Percentiles rank a stretch among this genome's conserved stretches.
phyloP scores from a whole-genome alignment of 306 rosid genomes.

The Sindora glabra region DNA sequence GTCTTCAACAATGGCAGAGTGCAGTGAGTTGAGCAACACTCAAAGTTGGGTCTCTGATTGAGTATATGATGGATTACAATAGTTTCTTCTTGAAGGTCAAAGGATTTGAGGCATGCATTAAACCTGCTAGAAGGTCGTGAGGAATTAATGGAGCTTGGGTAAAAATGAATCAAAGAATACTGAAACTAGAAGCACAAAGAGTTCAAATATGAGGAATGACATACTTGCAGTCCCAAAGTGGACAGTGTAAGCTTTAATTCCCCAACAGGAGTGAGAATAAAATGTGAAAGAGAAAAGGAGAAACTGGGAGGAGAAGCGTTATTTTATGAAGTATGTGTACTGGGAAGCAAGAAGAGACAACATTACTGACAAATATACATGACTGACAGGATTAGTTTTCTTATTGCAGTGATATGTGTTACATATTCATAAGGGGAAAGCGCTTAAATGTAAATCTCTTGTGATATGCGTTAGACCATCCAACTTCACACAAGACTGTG shows the following conservation, averaged over 20 bases:
- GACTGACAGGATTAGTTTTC: background rate
- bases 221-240: background rate
- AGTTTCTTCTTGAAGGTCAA: background rate
- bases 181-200: background rate
- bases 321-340: background rate
- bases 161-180: background rate
- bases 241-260: background rate
- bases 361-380: background rate
- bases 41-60: background rate
- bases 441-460: background rate
- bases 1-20: no score
- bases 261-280: background rate
- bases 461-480: background rate
- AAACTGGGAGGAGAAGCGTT: background rate
- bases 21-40: background rate
- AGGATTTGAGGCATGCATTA: background rate
- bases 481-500: background rate
- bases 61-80: background rate
- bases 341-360: background rate
- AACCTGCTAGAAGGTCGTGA: background rate
- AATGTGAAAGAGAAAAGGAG: no score
- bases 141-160: background rate
- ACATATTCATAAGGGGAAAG: background rate
- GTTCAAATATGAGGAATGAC: background rate
- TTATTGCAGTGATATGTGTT: background rate